Percentiles rank a stretch among this genome's conserved stretches.
These are phyloP conservation scores for Closterium sp. DNA, from an alignment of 139 green algal genomes.

Conservation along the genomic window DNA sequence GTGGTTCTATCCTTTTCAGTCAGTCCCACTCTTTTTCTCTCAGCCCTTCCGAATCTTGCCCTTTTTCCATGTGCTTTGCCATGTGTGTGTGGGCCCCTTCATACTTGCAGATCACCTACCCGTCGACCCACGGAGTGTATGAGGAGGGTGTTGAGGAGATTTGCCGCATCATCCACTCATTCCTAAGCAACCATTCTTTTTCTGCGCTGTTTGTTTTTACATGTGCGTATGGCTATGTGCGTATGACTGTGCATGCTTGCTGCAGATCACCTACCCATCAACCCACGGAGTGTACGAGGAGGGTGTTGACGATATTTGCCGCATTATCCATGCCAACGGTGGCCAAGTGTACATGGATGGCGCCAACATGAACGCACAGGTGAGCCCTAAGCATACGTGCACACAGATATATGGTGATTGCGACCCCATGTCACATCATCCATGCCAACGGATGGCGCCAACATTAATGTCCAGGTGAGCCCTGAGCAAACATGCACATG, in stretches of 20 bases:
- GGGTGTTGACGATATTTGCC: conserved; percentile 93
- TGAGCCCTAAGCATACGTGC: conserved; percentile 24
- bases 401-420: too few species aligned
- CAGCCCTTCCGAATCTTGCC: too few species aligned
- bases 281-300: conserved; percentile 99
- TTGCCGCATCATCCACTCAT: conserved; percentile 38
- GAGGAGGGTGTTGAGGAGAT: conserved; percentile 86
- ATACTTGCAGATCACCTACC: conserved; percentile 81
- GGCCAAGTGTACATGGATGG: conserved; percentile 99
- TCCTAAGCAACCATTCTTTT: too few species aligned
- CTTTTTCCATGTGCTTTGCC: neutral
- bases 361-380: conserved; percentile 98
- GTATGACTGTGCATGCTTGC: neutral
- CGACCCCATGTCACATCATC: too few species aligned
- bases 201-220: neutral
- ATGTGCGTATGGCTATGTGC: neutral
- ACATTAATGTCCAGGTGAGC: too few species aligned
- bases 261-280: conserved; percentile 87
- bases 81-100: neutral
- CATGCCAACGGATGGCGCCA: too few species aligned
- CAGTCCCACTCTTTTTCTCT: too few species aligned
- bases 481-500: too few species aligned
- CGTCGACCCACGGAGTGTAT: conserved; percentile 97
- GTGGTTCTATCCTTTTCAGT: too few species aligned
- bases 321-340: conserved; percentile 89